Conservation (phyloP, 495 filamentous ascomycete genomes). For the Penicillium turbatum region DNA sequence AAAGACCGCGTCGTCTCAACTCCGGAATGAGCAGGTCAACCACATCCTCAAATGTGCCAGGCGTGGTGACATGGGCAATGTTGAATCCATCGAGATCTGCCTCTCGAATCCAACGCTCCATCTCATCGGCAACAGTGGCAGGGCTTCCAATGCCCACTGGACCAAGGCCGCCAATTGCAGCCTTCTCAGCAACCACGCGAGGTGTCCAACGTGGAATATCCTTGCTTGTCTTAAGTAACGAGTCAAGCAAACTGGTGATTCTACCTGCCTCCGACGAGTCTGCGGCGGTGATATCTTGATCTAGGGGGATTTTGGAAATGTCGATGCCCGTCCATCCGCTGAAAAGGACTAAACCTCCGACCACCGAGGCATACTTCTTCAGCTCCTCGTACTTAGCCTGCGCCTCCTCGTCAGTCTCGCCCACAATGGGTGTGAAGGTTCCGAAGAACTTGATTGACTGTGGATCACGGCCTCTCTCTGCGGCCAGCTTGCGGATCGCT, state of each 20-base stretch:
- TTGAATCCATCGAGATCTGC: slow-evolving; percentile 63
- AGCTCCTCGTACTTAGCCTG: slow-evolving; percentile 48
- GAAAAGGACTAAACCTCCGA: slow-evolving; percentile 57
- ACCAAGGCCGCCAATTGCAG: slow-evolving; percentile 54
- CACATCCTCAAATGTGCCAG: slow-evolving; percentile 60
- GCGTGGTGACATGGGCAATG: slow-evolving; percentile 50
- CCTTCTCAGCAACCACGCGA: slow-evolving; percentile 49
- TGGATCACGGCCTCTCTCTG: slow-evolving; percentile 49
- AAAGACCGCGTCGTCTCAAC: slow-evolving; percentile 50
- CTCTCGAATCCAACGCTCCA: slow-evolving; percentile 56
- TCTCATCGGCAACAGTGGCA: slow-evolving; percentile 51
- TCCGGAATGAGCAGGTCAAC: slow-evolving; percentile 58
- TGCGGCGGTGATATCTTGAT: slow-evolving; percentile 50
- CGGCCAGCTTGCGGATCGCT: slow-evolving; percentile 51
- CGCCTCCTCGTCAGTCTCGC: slow-evolving; percentile 54
- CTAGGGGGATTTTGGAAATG: slow-evolving; percentile 51
- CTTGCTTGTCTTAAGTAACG: slow-evolving; percentile 47
- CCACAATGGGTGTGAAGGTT: slow-evolving; percentile 55
- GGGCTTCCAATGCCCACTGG: slow-evolving; percentile 51
- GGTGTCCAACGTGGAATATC: slow-evolving; percentile 52
- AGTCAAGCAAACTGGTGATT: slow-evolving; percentile 48
- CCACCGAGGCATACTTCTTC: slow-evolving; percentile 47
- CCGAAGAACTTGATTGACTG: slow-evolving; percentile 56
- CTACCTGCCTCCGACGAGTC: slow-evolving; percentile 51
- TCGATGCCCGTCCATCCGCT: slow-evolving; percentile 62